Evolutionary conservation across 139 green algal genomes (phyloP), one percentile per base, ranked within the genome.

Genomic region (Deuterostichococcus epilithicus): DNA sequence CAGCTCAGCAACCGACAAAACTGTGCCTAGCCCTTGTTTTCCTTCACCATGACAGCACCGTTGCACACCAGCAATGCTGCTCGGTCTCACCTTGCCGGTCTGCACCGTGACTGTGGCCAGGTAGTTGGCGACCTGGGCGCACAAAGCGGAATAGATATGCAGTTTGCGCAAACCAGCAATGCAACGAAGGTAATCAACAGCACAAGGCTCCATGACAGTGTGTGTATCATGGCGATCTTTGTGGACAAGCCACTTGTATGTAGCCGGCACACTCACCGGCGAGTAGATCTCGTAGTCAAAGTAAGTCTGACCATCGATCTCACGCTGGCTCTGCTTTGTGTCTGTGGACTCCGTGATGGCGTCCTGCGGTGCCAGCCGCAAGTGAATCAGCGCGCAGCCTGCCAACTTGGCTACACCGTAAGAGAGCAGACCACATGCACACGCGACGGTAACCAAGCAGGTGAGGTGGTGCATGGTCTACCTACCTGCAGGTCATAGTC

Each of bases 401-500:
- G n/a, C n/a, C n/a, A 13, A 60, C 45, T 60, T 60, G 45, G 13
- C 13, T n/a, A n/a, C n/a, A n/a, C n/a, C n/a, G n/a, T n/a, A n/a
- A n/a, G n/a, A n/a, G n/a, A 67, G 6, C 59, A 67, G 26, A 6
- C 5, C 10, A 67, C 18, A n/a, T 10, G 26, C 59, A 67, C 26
- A 18, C 10, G 6, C 59, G 26, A 18, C 26, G 6, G 59, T 32
- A 67, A 8, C 26, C 59, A 67, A n/a, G n/a, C n/a, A n/a, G n/a
- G 26, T n/a, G 59, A n/a, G 23, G 59, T 10, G 59, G 26, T 20
- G 59, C 10, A 32, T 67, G 20, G 59, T 18, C 25, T 1, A 59
- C 70, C 10, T 45, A 91, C 90, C 80, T 91, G 88, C 73, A 96
- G 85, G 39, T 94, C 83, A 70, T 95, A 95, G 82, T 97, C 92